These are phyloP conservation scores for Botryotinia narcissicola DNA, from an alignment of 2,329 filamentous ascomycete species.

Conservation along the genomic window DNA sequence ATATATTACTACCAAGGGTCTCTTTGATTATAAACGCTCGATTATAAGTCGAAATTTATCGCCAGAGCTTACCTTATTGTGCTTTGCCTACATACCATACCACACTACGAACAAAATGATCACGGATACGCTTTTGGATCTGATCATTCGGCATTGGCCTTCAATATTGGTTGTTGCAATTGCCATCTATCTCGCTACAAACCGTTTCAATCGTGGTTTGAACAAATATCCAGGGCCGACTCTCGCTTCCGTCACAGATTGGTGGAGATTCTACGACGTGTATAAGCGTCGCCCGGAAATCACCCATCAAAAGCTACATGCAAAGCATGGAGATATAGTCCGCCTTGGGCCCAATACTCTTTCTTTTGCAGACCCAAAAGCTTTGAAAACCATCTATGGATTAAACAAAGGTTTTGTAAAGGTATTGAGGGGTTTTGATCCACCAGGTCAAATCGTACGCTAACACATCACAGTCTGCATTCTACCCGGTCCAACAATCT, in stretches of 20 bases:
- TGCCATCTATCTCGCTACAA: slow-evolving; percentile 46
- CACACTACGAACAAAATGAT: slow-evolving; percentile 1
- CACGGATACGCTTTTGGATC: slow-evolving; percentile 8
- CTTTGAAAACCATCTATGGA: slow-evolving; percentile 75
- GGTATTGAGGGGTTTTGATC: slow-evolving; percentile 44
- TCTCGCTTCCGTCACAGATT: slow-evolving; percentile 65
- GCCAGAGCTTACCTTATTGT: too few species aligned
- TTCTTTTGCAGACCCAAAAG: slow-evolving; percentile 71
- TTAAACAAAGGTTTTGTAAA: slow-evolving; percentile 79
- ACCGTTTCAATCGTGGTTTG: slow-evolving; percentile 55
- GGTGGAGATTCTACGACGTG: slow-evolving; percentile 73
- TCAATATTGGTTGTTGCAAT: slow-evolving; percentile 39
- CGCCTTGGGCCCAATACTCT: slow-evolving; percentile 71
- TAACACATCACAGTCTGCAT: slow-evolving; percentile 58
- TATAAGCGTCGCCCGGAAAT: slow-evolving; percentile 61
- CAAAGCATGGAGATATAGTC: slow-evolving; percentile 70
- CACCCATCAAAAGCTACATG: slow-evolving; percentile 67
- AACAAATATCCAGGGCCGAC: slow-evolving; percentile 71
- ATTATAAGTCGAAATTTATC: not conserved
- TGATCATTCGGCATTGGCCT: slow-evolving; percentile 43
- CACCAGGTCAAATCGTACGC: not conserved
- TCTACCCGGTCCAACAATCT: slow-evolving; percentile 76
- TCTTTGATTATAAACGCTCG: not conserved
- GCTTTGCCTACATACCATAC: too few species aligned
- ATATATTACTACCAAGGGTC: not conserved